Percentiles rank a stretch among this genome's conserved stretches.
phyloP scores from a whole-genome alignment of 176 grass and related monocot genomes.

The Carex parvula region DNA sequence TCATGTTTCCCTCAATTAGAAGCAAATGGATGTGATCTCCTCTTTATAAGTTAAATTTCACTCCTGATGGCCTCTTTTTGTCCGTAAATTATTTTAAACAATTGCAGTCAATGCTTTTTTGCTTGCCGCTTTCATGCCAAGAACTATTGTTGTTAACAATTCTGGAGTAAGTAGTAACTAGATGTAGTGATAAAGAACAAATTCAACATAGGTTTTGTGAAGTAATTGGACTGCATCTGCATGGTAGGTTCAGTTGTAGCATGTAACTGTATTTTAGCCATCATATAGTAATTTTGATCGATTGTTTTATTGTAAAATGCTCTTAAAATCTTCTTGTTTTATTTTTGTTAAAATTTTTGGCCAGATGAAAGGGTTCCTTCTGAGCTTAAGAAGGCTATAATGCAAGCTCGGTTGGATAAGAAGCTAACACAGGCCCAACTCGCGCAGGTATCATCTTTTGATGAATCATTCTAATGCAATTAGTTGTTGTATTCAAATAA shows the following conservation, averaged over 20 bases:
- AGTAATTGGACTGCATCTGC: not conserved
- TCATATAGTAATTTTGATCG: not conserved
- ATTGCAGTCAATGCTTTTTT: not conserved
- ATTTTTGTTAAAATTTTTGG: not conserved
- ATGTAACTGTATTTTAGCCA: not conserved
- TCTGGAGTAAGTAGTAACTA: not conserved
- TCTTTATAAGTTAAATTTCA: not conserved
- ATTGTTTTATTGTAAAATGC: not conserved
- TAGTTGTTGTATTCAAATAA: not conserved
- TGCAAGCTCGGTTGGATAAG: constrained; percentile 96
- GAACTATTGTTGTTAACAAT: not conserved
- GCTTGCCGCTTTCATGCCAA: not conserved
- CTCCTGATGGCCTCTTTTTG: not conserved
- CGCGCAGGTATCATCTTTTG: constrained; percentile 60
- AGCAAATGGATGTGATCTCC: not conserved
- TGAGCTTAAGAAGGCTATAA: constrained; percentile 93
- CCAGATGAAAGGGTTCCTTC: constrained; percentile 78
- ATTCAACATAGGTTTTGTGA: not conserved
- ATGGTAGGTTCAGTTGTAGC: not conserved
- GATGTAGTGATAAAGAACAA: not conserved
- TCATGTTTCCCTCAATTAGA: not conserved
- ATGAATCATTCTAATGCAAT: not conserved
- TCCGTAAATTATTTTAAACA: not conserved
- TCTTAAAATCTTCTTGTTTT: not conserved
- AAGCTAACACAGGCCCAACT: constrained; percentile 97